A percentile compares a stretch with the other conserved stretches of the same genome.
Evolutionary conservation across 129 eudicot genomes (phyloP).

Genomic region (Helianthus tuberosus): DNA sequence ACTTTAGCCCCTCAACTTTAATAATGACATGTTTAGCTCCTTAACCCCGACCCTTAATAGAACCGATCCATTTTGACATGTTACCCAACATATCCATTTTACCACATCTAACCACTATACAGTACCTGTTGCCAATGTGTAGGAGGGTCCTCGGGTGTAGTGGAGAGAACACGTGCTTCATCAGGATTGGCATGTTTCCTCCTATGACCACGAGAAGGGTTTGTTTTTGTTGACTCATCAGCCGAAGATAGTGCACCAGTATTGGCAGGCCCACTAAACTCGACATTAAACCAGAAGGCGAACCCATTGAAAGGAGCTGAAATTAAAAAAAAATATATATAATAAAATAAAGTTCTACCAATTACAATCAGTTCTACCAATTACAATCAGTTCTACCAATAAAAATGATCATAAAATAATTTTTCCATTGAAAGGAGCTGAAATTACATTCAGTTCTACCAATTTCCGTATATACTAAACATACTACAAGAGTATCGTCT

Average conservation of each 20-base stretch:
- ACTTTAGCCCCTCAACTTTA: too few species aligned
- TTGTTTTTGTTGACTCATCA: slow-evolving; percentile 35
- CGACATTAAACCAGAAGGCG: slow-evolving; percentile 98
- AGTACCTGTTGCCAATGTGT: slow-evolving; percentile 98
- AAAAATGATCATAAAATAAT: too few species aligned
- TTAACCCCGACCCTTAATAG: not conserved
- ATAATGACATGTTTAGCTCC: too few species aligned
- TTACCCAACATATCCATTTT: not conserved
- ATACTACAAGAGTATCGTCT: too few species aligned
- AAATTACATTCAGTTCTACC: too few species aligned
- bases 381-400: too few species aligned
- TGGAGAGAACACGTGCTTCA: slow-evolving; percentile 85
- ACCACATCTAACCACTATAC: slow-evolving; percentile 3
- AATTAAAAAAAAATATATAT: slow-evolving; percentile 7
- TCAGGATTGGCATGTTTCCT: slow-evolving; percentile 79
- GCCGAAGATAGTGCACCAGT: slow-evolving; percentile 39
- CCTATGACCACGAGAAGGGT: slow-evolving; percentile 42
- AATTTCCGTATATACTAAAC: too few species aligned
- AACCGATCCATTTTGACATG: not conserved
- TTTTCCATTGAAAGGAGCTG: too few species aligned
- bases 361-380: too few species aligned
- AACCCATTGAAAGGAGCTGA: slow-evolving; percentile 96
- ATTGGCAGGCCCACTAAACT: slow-evolving; percentile 56
- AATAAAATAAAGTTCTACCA: slow-evolving; percentile 1
- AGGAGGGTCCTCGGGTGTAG: slow-evolving; percentile 98